These are phyloP conservation scores for Aspergillus mulundensis DNA, from an alignment of 495 filamentous ascomycete genomes.

Conservation along the genomic window DNA sequence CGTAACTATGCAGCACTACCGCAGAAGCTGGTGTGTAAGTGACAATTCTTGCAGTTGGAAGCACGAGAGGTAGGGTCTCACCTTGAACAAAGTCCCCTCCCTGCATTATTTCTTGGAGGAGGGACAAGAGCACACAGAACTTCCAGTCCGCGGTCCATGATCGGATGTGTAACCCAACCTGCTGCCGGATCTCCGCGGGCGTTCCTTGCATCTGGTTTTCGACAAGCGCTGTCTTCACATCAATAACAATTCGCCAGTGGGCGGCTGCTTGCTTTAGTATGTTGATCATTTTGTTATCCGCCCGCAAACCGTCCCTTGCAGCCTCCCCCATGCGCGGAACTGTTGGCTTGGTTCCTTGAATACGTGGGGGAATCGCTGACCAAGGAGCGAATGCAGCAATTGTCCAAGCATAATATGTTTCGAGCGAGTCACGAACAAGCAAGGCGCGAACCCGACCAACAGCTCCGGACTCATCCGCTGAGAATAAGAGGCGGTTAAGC, in stretches of 20 bases:
- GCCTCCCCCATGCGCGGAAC: slow-evolving; percentile 53
- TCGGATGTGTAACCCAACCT: slow-evolving; percentile 73
- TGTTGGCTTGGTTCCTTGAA: slow-evolving; percentile 37
- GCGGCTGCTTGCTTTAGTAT: slow-evolving; percentile 61
- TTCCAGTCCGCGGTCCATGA: slow-evolving; percentile 74
- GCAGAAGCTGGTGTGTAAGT: not conserved
- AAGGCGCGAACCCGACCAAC: slow-evolving; percentile 34
- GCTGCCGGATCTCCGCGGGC: slow-evolving; percentile 42
- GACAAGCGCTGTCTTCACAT: slow-evolving; percentile 47
- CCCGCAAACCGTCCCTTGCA: slow-evolving; percentile 74
- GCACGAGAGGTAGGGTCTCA: slow-evolving; percentile 15
- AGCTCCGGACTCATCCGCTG: slow-evolving; percentile 7
- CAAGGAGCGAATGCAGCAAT: slow-evolving; percentile 74
- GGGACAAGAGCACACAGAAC: slow-evolving; percentile 63
- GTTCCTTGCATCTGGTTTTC: slow-evolving; percentile 25
- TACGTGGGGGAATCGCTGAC: slow-evolving; percentile 51
- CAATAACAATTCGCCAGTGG: slow-evolving; percentile 56
- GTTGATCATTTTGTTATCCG: slow-evolving; percentile 65
- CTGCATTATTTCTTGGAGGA: slow-evolving; percentile 62
- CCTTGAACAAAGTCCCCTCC: slow-evolving; percentile 29
- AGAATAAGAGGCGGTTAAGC: slow-evolving; percentile 28
- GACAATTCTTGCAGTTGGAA: not conserved
- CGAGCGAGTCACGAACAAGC: slow-evolving; percentile 56
- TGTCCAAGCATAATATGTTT: slow-evolving; percentile 68
- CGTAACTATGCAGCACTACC: slow-evolving; percentile 39